Percentiles rank a stretch among this genome's conserved stretches.
These are phyloP conservation scores for Macaranga tanarius DNA, from an alignment of 441 rosid species.

Conservation along the genomic window DNA sequence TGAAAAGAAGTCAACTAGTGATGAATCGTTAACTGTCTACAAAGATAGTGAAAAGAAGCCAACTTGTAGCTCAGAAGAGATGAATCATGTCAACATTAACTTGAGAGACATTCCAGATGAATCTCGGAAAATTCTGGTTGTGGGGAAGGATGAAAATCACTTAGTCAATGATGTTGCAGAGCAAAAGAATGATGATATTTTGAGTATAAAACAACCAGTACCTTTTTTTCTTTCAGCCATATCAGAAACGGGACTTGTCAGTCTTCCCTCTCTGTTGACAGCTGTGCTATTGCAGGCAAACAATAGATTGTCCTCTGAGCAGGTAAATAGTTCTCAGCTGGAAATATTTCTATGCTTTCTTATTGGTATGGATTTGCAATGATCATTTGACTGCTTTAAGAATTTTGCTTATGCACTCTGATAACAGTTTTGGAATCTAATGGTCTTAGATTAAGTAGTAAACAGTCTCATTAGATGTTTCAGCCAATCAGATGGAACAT, in stretches of 20 bases:
- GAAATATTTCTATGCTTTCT: neutral
- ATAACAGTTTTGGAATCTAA: neutral
- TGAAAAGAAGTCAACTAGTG: constrained; percentile 31
- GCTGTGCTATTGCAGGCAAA: constrained; percentile 75
- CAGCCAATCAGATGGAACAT: too few species aligned
- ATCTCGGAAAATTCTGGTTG: constrained; percentile 27
- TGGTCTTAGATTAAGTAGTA: neutral
- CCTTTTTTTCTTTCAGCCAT: constrained; percentile 64
- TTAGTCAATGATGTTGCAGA: constrained; percentile 26
- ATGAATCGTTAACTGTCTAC: too few species aligned
- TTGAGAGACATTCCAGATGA: constrained; percentile 27
- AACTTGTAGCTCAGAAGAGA: constrained; percentile 25
- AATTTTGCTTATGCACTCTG: neutral
- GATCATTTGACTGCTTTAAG: neutral
- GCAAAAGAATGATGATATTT: constrained; percentile 29
- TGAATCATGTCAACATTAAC: constrained; percentile 25
- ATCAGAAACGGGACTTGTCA: constrained; percentile 74
- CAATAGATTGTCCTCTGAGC: constrained; percentile 60
- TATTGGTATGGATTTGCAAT: neutral
- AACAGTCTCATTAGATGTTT: too few species aligned
- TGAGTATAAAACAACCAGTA: constrained; percentile 44
- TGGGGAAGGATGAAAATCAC: constrained; percentile 43
- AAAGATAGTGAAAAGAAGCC: constrained; percentile 38
- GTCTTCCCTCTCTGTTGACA: constrained; percentile 79
- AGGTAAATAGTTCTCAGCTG: constrained; percentile 40